These are phyloP conservation scores for Phytophthora kernoviae DNA, from an alignment of 352 stramenopile species.

Conservation along the genomic window DNA sequence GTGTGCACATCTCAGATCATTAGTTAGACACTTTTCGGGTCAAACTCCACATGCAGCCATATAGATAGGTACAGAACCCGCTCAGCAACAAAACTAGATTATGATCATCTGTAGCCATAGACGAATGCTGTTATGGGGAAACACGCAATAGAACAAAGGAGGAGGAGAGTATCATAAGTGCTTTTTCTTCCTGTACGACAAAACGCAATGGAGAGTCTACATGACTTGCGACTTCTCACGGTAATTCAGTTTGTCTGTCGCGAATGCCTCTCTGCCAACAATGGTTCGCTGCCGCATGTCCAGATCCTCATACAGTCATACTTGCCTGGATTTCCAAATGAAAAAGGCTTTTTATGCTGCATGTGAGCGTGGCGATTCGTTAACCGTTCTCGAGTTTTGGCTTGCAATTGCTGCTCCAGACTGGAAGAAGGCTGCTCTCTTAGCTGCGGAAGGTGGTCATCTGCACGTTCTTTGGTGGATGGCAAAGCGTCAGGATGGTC, in stretches of 20 bases:
- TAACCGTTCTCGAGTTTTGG: not conserved
- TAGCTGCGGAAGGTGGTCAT: not conserved
- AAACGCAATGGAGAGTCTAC: too few relatives aligned
- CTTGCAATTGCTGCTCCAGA: not conserved
- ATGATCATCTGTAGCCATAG: too few relatives aligned
- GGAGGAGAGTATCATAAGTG: too few relatives aligned
- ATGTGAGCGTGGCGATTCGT: not conserved
- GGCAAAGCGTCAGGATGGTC: not conserved
- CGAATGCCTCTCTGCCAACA: not conserved
- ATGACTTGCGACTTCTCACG: too few relatives aligned
- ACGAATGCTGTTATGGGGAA: too few relatives aligned
- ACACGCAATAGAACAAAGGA: too few relatives aligned
- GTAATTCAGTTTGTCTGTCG: not conserved
- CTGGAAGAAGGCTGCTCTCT: not conserved
- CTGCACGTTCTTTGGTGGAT: not conserved
- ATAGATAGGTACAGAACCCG: too few relatives aligned
- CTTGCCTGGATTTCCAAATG: not conserved
- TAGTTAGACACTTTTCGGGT: too few relatives aligned
- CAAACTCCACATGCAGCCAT: too few relatives aligned
- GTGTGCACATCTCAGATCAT: too few relatives aligned
- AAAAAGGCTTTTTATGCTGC: not conserved
- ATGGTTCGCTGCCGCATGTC: not conserved
- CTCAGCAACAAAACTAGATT: too few relatives aligned
- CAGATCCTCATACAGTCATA: not conserved
- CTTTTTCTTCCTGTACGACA: too few relatives aligned